These are phyloP conservation scores for Rhipidocladum racemiflorum DNA, from an alignment of 176 grass and related monocot species.

Conservation along the genomic window DNA sequence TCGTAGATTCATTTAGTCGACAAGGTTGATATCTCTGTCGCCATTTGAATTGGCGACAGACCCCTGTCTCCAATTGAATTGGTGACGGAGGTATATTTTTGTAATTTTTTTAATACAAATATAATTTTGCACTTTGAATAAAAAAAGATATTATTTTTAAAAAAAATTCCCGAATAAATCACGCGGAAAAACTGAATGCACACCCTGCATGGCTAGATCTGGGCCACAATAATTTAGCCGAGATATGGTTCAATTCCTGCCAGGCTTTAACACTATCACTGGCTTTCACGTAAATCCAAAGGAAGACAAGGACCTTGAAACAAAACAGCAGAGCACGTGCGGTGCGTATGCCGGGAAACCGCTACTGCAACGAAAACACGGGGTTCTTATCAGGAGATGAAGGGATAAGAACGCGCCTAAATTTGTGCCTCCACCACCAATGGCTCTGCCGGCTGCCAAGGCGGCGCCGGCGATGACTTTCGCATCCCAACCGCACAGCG, in stretches of 20 bases:
- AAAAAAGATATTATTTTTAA: too few relatives aligned
- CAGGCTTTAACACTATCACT: not conserved
- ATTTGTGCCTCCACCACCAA: not conserved
- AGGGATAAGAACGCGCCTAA: constrained; percentile 20
- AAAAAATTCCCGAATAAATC: too few relatives aligned
- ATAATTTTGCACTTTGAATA: too few relatives aligned
- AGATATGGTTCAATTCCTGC: not conserved
- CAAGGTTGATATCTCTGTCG: too few relatives aligned
- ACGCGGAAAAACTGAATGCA: too few relatives aligned
- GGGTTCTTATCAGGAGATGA: constrained; percentile 33
- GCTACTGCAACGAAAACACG: not conserved
- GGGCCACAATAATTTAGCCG: not conserved
- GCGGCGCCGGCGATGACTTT: constrained; percentile 11
- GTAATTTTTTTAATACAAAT: too few relatives aligned
- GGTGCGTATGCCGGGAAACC: not conserved
- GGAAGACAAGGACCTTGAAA: not conserved
- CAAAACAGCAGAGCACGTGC: not conserved
- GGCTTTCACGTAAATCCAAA: not conserved
- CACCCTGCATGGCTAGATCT: not conserved
- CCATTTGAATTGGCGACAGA: too few relatives aligned
- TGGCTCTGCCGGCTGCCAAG: constrained; percentile 28
- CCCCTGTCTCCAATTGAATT: too few relatives aligned
- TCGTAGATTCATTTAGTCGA: too few relatives aligned
- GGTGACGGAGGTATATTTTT: too few relatives aligned
- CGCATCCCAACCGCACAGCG: not conserved